These are phyloP conservation scores for Cynanchum wilfordii DNA, from an alignment of 257 asterid species.

Conservation along the genomic window DNA sequence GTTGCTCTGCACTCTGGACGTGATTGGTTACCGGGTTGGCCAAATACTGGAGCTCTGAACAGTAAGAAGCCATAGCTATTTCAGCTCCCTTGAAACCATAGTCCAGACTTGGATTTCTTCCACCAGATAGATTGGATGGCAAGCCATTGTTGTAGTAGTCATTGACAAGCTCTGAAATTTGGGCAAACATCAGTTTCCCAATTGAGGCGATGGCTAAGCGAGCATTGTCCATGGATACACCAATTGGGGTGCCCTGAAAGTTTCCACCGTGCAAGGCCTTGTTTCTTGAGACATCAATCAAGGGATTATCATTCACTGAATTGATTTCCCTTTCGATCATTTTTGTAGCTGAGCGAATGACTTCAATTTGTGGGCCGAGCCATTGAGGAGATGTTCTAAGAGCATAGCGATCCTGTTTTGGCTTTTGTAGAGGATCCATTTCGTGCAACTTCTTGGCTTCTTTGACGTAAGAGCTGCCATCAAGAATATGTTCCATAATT, in stretches of 20 bases:
- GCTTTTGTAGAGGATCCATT: slow-evolving; percentile 43
- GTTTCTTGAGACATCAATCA: slow-evolving; percentile 48
- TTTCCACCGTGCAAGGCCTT: slow-evolving; percentile 49
- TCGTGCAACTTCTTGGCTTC: slow-evolving; percentile 40
- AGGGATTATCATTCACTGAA: slow-evolving; percentile 49
- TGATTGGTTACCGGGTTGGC: slow-evolving; percentile 48
- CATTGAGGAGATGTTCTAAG: slow-evolving; percentile 48
- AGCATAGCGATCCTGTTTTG: slow-evolving; percentile 49
- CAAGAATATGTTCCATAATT: slow-evolving; percentile 45
- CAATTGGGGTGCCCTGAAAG: slow-evolving; percentile 51
- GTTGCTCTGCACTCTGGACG: slow-evolving; percentile 53
- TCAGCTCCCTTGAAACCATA: slow-evolving; percentile 51
- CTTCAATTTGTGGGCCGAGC: slow-evolving; percentile 54
- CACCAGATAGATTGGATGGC: slow-evolving; percentile 43
- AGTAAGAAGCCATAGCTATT: slow-evolving; percentile 49
- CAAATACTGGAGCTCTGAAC: slow-evolving; percentile 45
- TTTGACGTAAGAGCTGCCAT: slow-evolving; percentile 39
- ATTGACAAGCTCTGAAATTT: slow-evolving; percentile 43
- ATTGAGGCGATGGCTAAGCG: slow-evolving; percentile 44
- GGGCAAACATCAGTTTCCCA: slow-evolving; percentile 45
- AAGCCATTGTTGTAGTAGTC: slow-evolving; percentile 44
- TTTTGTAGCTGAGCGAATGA: slow-evolving; percentile 41
- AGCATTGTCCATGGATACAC: slow-evolving; percentile 50
- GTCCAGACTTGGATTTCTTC: slow-evolving; percentile 48
- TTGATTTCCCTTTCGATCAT: slow-evolving; percentile 57